Evolutionary conservation across 2,329 filamentous ascomycete genomes (phyloP), one percentile per base, ranked within the genome.

Genomic region (Aureobasidium uvarum): DNA sequence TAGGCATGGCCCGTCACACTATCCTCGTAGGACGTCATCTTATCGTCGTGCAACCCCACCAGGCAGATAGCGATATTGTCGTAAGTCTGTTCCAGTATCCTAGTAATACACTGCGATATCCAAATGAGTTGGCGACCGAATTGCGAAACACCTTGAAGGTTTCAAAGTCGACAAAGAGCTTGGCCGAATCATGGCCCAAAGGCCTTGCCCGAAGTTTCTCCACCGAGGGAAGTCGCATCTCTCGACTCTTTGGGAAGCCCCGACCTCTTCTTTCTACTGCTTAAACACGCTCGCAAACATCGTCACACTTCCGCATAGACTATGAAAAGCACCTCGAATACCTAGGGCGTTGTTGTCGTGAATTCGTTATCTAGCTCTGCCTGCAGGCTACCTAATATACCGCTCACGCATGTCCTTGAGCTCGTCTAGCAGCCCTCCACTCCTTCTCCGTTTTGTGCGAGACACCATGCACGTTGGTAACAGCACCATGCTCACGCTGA

Each of bases 1-100:
- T 79, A 77, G 56, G 78, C 74, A 62, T 73, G 69, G 41, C 58
- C 62, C 3, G 58, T 52, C 11, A 62, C 59, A 38, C 36, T 52
- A 28, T 62, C 59, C 59, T 62, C 59, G 36, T 62, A 62, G 36
- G 46, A 51, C 59, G 59, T 62, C 59, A 62, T 62, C 14, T 28
- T 50, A 14, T 62, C 33, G 20, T 45, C 31, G 58, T 31, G 45
- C 58, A 62, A 50, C 14, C 58, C 58, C 39, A 50, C 45, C 58
- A 50, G 33, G 31, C 43, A 39, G n/a, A 62, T 62, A 62, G 11
- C 31, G 23, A 62, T 62, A 6, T 39, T 39, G 31, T 50, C 20
- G 31, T 48, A 39, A 39, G n/a, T 50, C 16, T 62, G 31, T 31
- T n/a, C 58, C 31, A 31, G 28, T 62, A 48, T 62, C 31, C 43